phyloP scores from a whole-genome alignment of 2,329 filamentous ascomycete genomes.

The Chaetomiaceae sp. region DNA sequence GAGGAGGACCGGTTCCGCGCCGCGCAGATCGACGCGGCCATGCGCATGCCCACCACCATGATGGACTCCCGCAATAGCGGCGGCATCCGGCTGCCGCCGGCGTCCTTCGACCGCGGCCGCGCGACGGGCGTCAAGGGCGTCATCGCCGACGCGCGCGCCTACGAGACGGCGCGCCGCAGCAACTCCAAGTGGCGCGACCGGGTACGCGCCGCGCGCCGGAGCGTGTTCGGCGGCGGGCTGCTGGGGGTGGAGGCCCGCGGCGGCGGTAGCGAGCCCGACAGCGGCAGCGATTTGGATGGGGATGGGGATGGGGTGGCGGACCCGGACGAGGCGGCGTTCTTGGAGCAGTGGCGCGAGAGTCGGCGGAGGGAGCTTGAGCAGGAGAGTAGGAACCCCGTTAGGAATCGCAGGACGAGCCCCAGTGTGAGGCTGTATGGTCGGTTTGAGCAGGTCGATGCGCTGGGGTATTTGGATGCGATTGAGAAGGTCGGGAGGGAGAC shows the following conservation, averaged over 20 bases:
- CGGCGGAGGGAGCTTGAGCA: constrained; percentile 71
- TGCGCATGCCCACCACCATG: constrained; percentile 57
- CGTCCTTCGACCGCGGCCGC: constrained; percentile 58
- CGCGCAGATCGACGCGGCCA: constrained; percentile 54
- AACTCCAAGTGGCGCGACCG: constrained; percentile 51
- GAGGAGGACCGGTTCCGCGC: constrained; percentile 49
- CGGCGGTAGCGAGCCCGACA: constrained; percentile 32
- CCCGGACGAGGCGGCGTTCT: constrained; percentile 71
- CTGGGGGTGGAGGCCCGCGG: constrained; percentile 25
- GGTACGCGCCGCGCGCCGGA: constrained; percentile 47
- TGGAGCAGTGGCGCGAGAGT: constrained; percentile 78
- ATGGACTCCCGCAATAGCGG: constrained; percentile 40
- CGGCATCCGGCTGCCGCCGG: constrained; percentile 55
- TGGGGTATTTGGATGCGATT: constrained; percentile 91
- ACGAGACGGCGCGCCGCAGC: constrained; percentile 58
- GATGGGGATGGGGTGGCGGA: constrained; percentile 46
- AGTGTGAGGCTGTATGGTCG: constrained; percentile 72
- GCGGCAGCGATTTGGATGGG: too few species aligned
- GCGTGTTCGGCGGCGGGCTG: constrained; percentile 45
- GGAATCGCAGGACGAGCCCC: constrained; percentile 65
- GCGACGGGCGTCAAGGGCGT: constrained; percentile 82
- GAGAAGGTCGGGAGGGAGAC: constrained; percentile 80
- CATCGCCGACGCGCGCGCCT: constrained; percentile 75
- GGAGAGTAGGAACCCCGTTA: constrained; percentile 45
- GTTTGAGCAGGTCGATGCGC: constrained; percentile 77